Conservation (phyloP, 2,329 filamentous ascomycete species). For the Penicillium sp. region DNA sequence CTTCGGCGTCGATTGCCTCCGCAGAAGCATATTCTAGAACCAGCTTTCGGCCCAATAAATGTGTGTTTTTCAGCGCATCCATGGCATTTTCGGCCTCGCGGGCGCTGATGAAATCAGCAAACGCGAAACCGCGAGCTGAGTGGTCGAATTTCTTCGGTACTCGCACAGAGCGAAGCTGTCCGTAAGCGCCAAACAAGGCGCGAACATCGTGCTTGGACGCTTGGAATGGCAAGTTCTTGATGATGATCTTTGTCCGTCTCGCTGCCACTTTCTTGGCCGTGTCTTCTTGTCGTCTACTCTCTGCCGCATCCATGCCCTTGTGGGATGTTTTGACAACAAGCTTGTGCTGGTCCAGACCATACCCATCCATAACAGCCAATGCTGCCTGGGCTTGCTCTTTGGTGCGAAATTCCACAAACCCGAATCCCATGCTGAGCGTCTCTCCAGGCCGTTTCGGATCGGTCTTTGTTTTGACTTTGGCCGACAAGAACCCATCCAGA, state of each 20-base stretch:
- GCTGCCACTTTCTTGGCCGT: constrained; percentile 73
- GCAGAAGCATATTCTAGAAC: constrained; percentile 89
- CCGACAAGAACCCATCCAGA: constrained; percentile 83
- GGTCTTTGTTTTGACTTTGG: constrained; percentile 85
- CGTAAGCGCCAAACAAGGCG: constrained; percentile 81
- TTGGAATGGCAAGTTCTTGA: constrained; percentile 98
- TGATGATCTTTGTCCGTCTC: constrained; percentile 84
- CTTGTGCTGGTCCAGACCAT: constrained; percentile 80
- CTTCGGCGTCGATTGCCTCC: constrained; percentile 86
- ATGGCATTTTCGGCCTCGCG: constrained; percentile 89
- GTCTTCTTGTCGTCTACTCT: constrained; percentile 79
- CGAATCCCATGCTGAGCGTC: constrained; percentile 93
- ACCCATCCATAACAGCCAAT: constrained; percentile 79
- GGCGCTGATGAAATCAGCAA: constrained; percentile 89
- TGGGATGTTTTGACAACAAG: constrained; percentile 83
- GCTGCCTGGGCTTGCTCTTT: constrained; percentile 76
- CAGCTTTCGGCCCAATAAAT: constrained; percentile 82
- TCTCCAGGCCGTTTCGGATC: constrained; percentile 89
- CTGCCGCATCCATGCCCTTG: constrained; percentile 79
- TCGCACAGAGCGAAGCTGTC: constrained; percentile 85
- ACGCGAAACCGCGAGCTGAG: constrained; percentile 86
- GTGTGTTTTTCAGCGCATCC: constrained; percentile 85
- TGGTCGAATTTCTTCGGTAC: constrained; percentile 94
- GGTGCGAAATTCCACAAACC: constrained; percentile 83
- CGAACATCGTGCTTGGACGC: constrained; percentile 88